Evolutionary conservation across 1,284 basidiomycete species (phyloP).

Genomic region (Rhodotorula mucilaginosa): DNA sequence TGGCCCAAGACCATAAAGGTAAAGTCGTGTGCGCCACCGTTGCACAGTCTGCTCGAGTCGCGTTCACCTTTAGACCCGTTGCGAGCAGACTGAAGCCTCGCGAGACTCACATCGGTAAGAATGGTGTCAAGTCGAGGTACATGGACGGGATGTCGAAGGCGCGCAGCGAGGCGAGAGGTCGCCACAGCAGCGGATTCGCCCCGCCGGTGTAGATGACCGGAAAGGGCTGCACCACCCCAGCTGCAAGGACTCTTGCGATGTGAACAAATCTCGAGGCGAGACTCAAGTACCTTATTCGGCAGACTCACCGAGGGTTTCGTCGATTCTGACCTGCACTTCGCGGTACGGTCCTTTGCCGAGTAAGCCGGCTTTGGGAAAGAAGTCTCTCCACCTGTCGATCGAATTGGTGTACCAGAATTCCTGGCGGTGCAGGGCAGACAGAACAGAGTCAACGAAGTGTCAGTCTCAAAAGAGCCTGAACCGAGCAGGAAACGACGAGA

Average conservation of each 20-base stretch:
- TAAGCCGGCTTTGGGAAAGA: constrained; percentile 18
- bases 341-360: constrained; percentile 37
- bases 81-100: neutral
- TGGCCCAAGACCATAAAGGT: constrained; percentile 32
- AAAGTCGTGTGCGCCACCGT: constrained; percentile 20
- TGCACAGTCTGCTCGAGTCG: neutral
- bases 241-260: neutral
- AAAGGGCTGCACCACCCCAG: constrained; percentile 37
- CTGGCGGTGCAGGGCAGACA: neutral
- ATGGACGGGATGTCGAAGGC: constrained; percentile 39
- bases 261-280: too few species aligned
- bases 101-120: constrained; percentile 19
- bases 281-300: neutral
- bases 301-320: constrained; percentile 26
- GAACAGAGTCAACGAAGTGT: neutral
- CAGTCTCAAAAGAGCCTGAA: too few species aligned
- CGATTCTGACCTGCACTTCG: constrained; percentile 39
- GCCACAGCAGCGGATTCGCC: constrained; percentile 39
- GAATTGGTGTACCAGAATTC: constrained; percentile 39
- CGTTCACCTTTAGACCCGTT: too few species aligned
- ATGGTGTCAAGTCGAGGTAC: constrained; percentile 37
- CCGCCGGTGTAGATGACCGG: constrained; percentile 43
- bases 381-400: constrained; percentile 2
- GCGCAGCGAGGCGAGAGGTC: constrained; percentile 38
- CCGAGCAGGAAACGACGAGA: too few species aligned